Base-by-base conservation (phyloP, 768 basidiomycete genomes). In the Panaeolus cyanescens region DNA sequence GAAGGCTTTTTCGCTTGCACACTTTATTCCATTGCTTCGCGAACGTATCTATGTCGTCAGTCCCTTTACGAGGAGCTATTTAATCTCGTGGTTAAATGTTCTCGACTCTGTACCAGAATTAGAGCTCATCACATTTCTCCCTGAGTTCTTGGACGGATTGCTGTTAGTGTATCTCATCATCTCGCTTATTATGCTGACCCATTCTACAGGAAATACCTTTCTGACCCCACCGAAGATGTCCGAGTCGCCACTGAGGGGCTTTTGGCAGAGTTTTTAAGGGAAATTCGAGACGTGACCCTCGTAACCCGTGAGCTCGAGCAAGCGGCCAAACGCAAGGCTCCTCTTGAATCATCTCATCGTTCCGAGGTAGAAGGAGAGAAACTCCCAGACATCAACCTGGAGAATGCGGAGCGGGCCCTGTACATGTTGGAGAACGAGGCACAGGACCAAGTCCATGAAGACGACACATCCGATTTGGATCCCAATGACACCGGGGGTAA, bases 61-160 rank as follows among this genome's bases (percentile, higher is more conserved):
- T 71, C 96, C 97, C 0, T 95, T 96, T 72, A 96, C 97, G 0
- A 81, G 97, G 62, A 96, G 90, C 72, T 99, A 95, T 73, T 84
- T 99, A n/a, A 93, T 97, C 32, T 91, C 92, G 1, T 99, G 97
- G 97, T 93, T 99, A 61, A 93, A 86, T 40, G 92, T 97, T 4
- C 83, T 99, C 45, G 95, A 98, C 70, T 96, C 95, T 19, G 93
- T 99, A 4, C 97, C 97, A 10, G 97, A 99, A 70, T 80, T 99
- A 58, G 96, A 99, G 72, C 83, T 99, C 45, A 91, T 99, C 50
- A 89, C 93, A 28, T 97, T 93, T 76, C 84, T 99, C 32, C 97
- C 97, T 1, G 91, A 97, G 69, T 96, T 99, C 71, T 75, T 99
- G 55, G 95, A 98, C 63, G 96, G 95, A 2, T 83, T 99, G 39